Evolutionary conservation across 345 rosid genomes (phyloP), one percentile per base, ranked within the genome.

Genomic region (Tarenaya hassleriana): DNA sequence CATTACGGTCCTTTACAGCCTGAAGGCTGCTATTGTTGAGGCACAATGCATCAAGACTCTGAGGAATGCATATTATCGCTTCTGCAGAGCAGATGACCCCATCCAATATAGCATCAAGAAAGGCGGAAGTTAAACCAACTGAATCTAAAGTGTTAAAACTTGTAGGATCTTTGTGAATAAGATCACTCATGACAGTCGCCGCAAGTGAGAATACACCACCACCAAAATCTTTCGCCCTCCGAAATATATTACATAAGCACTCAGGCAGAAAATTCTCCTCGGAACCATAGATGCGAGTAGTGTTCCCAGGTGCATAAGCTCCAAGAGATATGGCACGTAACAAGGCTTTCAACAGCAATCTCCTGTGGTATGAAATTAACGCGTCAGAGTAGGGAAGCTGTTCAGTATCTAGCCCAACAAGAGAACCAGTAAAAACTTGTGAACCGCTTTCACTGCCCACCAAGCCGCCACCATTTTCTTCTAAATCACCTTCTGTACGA

Each of bases 121-220:
- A 91, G 27, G 95, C 81, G 75, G 98, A 77, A 60, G 98, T 92
- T 62, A 91, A 81, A 56, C 92, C 91, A 64, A 84, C 86, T 10
- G 86, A 87, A 69, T 91, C 92, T 59, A 91, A 75, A 48, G 86
- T 72, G 62, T 87, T 64, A 70, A 75, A 91, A 69, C 92, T 77
- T 9, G 95, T 87, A 52, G 95, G 98, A 66, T 91, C 98, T 70
- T 91, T 87, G 76, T 91, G 98, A 71, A 91, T 87, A 56, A 87
- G 78, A 75, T 91, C 96, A 73, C 98, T 87, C 92, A 84, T 84
- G 39, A 87, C 95, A 63, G 84, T 87, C 17, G 92, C 95, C 29
- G 98, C 92, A 74, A 87, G 98, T 9, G 98, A 76, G 73, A 91
- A 91, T 39, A 87, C 92, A 44, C 98, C 98, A 34, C 98, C 98